phyloP scores from a whole-genome alignment of 306 rosid genomes.

The Inga oerstediana region DNA sequence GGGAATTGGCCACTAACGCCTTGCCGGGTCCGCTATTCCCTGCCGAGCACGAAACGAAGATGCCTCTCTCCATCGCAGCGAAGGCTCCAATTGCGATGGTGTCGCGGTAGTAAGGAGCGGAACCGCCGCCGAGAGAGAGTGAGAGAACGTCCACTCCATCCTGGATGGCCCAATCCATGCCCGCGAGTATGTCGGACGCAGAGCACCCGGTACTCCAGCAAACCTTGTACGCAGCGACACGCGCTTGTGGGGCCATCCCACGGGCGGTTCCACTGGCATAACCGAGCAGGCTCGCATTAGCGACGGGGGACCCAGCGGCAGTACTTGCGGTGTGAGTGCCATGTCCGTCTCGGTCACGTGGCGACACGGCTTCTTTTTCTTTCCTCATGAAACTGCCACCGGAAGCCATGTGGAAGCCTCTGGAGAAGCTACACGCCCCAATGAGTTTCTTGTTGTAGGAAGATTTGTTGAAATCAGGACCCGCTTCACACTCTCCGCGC shows the following conservation, averaged over 20 bases:
- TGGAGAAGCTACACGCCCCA: conserved; percentile 86
- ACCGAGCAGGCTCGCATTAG: conserved; percentile 70
- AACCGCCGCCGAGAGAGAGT: conserved; percentile 83
- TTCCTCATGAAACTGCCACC: conserved; percentile 41
- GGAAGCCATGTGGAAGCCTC: conserved; percentile 68
- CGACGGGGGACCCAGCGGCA: conserved; percentile 76
- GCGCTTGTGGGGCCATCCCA: conserved; percentile 83
- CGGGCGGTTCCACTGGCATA: conserved; percentile 82
- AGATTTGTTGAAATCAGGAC: conserved; percentile 44
- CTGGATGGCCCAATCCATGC: conserved; percentile 64
- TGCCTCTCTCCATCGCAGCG: conserved; percentile 68
- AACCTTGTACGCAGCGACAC: conserved; percentile 70
- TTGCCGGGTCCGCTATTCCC: conserved; percentile 84
- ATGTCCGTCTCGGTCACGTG: conserved; percentile 82
- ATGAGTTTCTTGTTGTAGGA: conserved; percentile 83
- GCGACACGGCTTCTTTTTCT: conserved; percentile 53
- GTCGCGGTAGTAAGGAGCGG: conserved; percentile 71
- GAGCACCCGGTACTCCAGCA: conserved; percentile 84
- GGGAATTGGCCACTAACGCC: conserved; percentile 66
- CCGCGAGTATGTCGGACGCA: conserved; percentile 84
- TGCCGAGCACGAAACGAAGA: conserved; percentile 88
- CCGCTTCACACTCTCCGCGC: conserved; percentile 77
- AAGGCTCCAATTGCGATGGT: conserved; percentile 82
- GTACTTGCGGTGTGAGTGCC: conserved; percentile 95
- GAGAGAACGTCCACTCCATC: conserved; percentile 88